phyloP scores from a whole-genome alignment of 2,329 filamentous ascomycete genomes.

The Aspergillus ibericus region DNA sequence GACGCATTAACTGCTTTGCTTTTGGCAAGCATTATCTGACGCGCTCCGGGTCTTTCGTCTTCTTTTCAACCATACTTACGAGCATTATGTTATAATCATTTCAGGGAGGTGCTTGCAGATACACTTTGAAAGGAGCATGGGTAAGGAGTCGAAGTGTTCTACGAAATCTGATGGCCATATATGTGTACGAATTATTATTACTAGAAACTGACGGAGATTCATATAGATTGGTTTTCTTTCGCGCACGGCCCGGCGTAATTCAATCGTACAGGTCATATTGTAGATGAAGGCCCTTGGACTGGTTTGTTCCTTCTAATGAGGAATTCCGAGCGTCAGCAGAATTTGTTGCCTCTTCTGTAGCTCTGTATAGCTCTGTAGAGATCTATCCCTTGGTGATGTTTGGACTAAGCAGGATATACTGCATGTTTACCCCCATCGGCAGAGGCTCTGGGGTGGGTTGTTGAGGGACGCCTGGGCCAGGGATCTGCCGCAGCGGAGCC shows the following conservation, averaged over 20 bases:
- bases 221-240: background rate
- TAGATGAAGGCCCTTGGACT: too few species aligned
- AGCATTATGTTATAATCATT: background rate
- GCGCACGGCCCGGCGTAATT: background rate
- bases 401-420: too few species aligned
- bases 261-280: too few species aligned
- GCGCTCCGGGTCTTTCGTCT: background rate
- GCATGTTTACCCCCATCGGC: too few species aligned
- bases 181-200: background rate
- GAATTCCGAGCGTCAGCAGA: too few species aligned
- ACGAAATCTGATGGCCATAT: background rate
- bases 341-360: too few species aligned
- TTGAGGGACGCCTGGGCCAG: slow-evolving; percentile 13
- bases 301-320: too few species aligned
- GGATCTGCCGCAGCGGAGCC: slow-evolving; percentile 26
- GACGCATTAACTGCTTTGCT: background rate
- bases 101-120: background rate
- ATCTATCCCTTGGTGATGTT: too few species aligned
- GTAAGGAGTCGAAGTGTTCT: background rate
- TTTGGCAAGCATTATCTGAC: background rate
- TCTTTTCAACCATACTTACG: background rate
- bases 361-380: too few species aligned
- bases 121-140: background rate
- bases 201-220: background rate
- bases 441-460: background rate